Evolutionary conservation across 2,329 filamentous ascomycete species (phyloP).

Genomic region (Pyricularia grisea): DNA sequence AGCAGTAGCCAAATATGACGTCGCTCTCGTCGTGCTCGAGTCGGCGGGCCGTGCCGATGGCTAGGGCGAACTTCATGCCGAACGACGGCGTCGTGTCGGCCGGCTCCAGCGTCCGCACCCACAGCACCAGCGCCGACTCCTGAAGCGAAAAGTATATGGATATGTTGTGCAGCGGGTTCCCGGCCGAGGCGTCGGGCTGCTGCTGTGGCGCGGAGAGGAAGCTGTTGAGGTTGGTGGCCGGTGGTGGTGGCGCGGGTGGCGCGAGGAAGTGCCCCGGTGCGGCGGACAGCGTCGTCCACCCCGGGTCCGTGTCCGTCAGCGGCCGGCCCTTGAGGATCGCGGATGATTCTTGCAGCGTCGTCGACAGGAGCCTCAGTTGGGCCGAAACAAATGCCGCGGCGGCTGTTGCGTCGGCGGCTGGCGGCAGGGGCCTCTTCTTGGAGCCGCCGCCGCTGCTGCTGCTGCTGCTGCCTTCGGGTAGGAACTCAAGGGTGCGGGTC

Average conservation of each 20-base stretch:
- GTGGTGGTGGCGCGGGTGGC: conserved; percentile 15
- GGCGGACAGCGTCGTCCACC: conserved; percentile 35
- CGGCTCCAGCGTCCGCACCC: conserved; percentile 60
- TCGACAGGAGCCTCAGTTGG: conserved; percentile 46
- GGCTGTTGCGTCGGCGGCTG: conserved; percentile 43
- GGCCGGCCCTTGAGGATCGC: conserved; percentile 46
- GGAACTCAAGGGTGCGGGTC: conserved; percentile 64
- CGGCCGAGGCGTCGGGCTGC: not conserved
- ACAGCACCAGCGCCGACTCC: conserved; percentile 61
- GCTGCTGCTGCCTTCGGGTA: conserved; percentile 17
- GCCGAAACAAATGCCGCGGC: conserved; percentile 36
- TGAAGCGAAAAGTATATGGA: conserved; percentile 65
- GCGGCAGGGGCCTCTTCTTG: conserved; percentile 13
- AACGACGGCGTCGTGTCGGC: conserved; percentile 52
- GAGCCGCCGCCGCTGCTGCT: not conserved
- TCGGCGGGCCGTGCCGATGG: conserved; percentile 53
- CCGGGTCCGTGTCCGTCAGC: conserved; percentile 25
- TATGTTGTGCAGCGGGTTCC: conserved; percentile 27
- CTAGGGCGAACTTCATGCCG: conserved; percentile 59
- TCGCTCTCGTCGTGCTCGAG: conserved; percentile 75
- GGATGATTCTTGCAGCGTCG: conserved; percentile 41
- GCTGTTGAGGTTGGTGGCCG: not conserved
- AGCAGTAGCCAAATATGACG: conserved; percentile 57
- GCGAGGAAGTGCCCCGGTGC: conserved; percentile 32
- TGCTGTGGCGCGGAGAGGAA: conserved; percentile 38